Percentiles rank a stretch among this genome's conserved stretches.
These are phyloP conservation scores for Irpex lacteus DNA, from an alignment of 1,284 basidiomycete species.

Conservation along the genomic window DNA sequence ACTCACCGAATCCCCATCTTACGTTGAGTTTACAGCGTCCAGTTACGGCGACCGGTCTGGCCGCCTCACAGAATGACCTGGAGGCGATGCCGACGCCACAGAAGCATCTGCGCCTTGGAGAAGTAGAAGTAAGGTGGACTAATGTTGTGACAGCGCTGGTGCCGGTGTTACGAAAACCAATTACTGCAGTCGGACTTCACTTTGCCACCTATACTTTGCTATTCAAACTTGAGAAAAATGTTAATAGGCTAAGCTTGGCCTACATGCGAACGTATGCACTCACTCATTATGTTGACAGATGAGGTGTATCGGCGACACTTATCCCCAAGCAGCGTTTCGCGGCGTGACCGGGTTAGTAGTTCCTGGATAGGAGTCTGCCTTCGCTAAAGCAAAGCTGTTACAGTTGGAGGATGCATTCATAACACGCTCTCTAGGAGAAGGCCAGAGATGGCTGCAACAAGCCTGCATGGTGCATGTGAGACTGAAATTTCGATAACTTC, in stretches of 20 bases:
- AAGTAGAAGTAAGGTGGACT: neutral
- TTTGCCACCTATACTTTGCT: neutral
- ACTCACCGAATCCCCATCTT: neutral
- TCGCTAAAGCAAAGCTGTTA: too few relatives aligned
- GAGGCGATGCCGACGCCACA: neutral
- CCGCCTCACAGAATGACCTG: neutral
- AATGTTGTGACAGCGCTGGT: neutral
- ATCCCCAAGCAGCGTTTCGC: neutral
- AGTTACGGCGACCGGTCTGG: neutral
- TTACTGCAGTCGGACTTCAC: neutral
- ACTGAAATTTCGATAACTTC: neutral
- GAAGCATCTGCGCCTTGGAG: neutral
- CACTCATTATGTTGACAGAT: neutral
- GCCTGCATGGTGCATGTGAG: neutral
- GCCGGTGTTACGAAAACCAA: neutral
- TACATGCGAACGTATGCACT: neutral
- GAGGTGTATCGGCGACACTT: neutral
- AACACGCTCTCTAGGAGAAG: too few relatives aligned
- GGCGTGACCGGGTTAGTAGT: too few relatives aligned
- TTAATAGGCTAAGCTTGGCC: neutral
- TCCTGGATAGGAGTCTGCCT: too few relatives aligned
- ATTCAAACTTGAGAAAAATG: neutral
- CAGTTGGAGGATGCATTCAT: too few relatives aligned
- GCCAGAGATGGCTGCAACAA: neutral
- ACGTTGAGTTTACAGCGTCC: neutral